Conservation (phyloP, 108 stramenopile genomes). For the Seminavis robusta region DNA sequence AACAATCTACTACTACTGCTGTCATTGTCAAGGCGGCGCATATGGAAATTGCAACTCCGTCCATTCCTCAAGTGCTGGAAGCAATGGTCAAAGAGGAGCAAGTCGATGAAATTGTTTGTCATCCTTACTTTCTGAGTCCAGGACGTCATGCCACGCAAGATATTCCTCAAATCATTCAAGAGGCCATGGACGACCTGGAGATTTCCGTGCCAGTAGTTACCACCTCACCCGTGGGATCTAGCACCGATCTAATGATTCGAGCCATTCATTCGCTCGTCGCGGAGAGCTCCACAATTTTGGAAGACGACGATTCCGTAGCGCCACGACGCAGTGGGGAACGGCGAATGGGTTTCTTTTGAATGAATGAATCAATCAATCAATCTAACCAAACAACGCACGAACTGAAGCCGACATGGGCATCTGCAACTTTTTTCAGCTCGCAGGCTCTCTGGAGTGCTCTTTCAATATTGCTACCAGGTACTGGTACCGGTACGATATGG, state of each 20-base stretch:
- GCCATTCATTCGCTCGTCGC: slow-evolving; percentile 47
- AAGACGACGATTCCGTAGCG: too few relatives aligned
- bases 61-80: slow-evolving; percentile 67
- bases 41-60: slow-evolving; percentile 90
- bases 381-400: too few relatives aligned
- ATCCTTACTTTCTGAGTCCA: slow-evolving; percentile 89
- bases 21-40: slow-evolving; percentile 76
- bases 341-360: too few relatives aligned
- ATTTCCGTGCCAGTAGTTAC: slow-evolving; percentile 37
- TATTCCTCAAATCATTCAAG: slow-evolving; percentile 77
- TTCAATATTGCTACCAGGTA: too few relatives aligned
- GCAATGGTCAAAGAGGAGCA: slow-evolving; percentile 46
- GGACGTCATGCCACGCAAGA: slow-evolving; percentile 87
- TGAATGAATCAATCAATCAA: too few relatives aligned
- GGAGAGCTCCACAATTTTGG: too few relatives aligned
- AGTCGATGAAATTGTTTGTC: slow-evolving; percentile 70
- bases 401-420: too few relatives aligned
- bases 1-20: slow-evolving; percentile 5
- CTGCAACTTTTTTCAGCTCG: too few relatives aligned
- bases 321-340: too few relatives aligned
- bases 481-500: too few relatives aligned
- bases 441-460: too few relatives aligned
- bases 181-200: slow-evolving; percentile 50
- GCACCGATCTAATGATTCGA: slow-evolving; percentile 46
- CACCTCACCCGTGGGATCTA: slow-evolving; percentile 50